phyloP scores from a whole-genome alignment of 2,329 filamentous ascomycete species.

The Venturia oleaginea region DNA sequence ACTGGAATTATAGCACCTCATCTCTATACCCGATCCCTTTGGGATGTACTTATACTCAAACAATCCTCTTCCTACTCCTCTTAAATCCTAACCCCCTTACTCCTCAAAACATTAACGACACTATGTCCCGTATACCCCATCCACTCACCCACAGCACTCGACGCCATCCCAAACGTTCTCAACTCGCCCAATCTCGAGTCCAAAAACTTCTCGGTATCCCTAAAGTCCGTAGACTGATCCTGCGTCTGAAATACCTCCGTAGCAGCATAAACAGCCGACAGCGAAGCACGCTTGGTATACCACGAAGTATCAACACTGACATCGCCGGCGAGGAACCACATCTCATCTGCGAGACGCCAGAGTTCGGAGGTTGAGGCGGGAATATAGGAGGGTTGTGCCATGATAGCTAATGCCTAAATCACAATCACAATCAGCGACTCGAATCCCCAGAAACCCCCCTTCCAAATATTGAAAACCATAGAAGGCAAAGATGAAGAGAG shows the following conservation, averaged over 20 bases:
- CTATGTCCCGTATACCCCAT: conserved; percentile 71
- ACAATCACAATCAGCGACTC: background rate
- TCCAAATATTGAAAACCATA: no score
- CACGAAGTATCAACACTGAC: conserved; percentile 72
- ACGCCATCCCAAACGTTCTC: conserved; percentile 49
- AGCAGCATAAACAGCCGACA: conserved; percentile 59
- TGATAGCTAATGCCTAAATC: conserved; percentile 74
- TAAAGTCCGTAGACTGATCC: conserved; percentile 64
- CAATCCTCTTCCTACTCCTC: background rate
- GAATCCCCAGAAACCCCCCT: no score
- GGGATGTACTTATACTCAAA: background rate
- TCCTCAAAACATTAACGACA: conserved; percentile 72
- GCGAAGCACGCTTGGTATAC: conserved; percentile 65
- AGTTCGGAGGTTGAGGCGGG: conserved; percentile 71
- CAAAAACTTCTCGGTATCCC: conserved; percentile 69
- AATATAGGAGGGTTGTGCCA: conserved; percentile 76
- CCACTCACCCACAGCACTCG: conserved; percentile 64
- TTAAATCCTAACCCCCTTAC: conserved; percentile 71
- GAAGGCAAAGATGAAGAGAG: no score
- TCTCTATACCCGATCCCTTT: background rate
- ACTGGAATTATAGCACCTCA: background rate
- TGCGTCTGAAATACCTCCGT: conserved; percentile 91
- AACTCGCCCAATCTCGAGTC: conserved; percentile 61
- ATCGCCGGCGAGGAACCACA: conserved; percentile 81
- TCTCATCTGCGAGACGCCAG: conserved; percentile 77